Percentiles rank a stretch among this genome's conserved stretches.
Conservation (phyloP, 495 filamentous ascomycete genomes). For the Bathelium albidoporum region DNA sequence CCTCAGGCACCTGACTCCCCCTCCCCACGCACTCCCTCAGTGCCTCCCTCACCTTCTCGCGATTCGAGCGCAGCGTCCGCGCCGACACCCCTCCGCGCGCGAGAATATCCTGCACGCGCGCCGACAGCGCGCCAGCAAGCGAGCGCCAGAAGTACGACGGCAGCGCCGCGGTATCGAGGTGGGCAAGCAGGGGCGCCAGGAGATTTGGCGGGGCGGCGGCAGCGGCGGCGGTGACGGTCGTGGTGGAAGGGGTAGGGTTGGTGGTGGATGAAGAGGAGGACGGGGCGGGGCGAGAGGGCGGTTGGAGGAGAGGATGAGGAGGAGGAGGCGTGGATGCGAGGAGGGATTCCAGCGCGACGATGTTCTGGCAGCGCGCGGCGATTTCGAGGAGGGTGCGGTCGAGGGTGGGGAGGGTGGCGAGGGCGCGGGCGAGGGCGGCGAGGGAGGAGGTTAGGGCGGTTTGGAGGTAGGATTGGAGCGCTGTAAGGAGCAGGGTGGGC, state of each 20-base stretch:
- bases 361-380: conserved; percentile 75
- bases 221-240: conserved; percentile 15
- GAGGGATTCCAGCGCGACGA: conserved; percentile 74
- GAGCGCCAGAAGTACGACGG: conserved; percentile 87
- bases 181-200: conserved; percentile 59
- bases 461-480: conserved; percentile 71
- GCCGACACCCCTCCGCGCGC: conserved; percentile 72
- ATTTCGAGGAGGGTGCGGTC: conserved; percentile 76
- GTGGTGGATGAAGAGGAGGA: conserved; percentile 52
- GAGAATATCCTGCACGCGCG: conserved; percentile 73
- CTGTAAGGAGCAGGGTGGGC: conserved; percentile 61
- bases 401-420: conserved; percentile 71
- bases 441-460: conserved; percentile 64
- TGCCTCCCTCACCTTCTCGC: conserved; percentile 61
- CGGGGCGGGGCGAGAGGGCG: conserved; percentile 58
- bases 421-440: conserved; percentile 55
- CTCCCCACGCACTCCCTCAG: conserved; percentile 74
- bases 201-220: conserved; percentile 41
- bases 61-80: conserved; percentile 66
- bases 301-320: conserved; percentile 49
- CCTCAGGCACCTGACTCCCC: conserved; percentile 53
- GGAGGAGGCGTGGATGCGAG: conserved; percentile 58
- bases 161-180: conserved; percentile 77
- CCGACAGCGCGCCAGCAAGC: conserved; percentile 65
- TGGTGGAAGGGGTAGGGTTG: conserved; percentile 34